These are phyloP conservation scores for Amanita rimosa DNA, from an alignment of 768 basidiomycete genomes.

Conservation along the genomic window DNA sequence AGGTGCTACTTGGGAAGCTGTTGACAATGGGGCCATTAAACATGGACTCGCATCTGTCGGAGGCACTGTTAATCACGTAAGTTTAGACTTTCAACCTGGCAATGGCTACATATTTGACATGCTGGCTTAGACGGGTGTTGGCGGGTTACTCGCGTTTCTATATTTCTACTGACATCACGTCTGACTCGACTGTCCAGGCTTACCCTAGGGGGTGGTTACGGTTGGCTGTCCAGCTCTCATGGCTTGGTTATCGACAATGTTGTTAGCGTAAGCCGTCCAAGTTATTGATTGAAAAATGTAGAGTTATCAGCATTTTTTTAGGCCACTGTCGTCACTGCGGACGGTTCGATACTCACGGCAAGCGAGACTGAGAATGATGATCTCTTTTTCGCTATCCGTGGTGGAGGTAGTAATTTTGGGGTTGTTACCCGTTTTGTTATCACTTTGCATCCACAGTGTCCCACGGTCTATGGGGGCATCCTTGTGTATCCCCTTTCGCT, in stretches of 20 bases:
- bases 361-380: slow-evolving; percentile 28
- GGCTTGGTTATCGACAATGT: slow-evolving; percentile 41
- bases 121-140: slow-evolving; percentile 32
- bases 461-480: slow-evolving; percentile 32
- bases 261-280: slow-evolving; percentile 17
- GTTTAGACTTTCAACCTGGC: slow-evolving; percentile 9
- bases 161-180: neutral
- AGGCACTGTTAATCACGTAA: slow-evolving; percentile 37
- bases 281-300: neutral
- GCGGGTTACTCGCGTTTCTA: slow-evolving; percentile 24
- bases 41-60: slow-evolving; percentile 37
- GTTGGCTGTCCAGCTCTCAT: slow-evolving; percentile 33
- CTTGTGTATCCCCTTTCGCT: slow-evolving; percentile 21
- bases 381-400: slow-evolving; percentile 41
- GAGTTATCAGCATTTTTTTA: slow-evolving; percentile 8
- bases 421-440: slow-evolving; percentile 43
- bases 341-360: slow-evolving; percentile 27
- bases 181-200: slow-evolving; percentile 19
- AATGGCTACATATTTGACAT: neutral
- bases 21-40: slow-evolving; percentile 30
- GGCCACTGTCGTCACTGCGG: slow-evolving; percentile 33
- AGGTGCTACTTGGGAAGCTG: slow-evolving; percentile 33
- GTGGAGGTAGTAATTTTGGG: slow-evolving; percentile 44
- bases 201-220: slow-evolving; percentile 43
- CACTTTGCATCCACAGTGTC: slow-evolving; percentile 35